Evolutionary conservation across 164 flowering plant species (phyloP).

Genomic region (Euptelea pleiosperma): DNA sequence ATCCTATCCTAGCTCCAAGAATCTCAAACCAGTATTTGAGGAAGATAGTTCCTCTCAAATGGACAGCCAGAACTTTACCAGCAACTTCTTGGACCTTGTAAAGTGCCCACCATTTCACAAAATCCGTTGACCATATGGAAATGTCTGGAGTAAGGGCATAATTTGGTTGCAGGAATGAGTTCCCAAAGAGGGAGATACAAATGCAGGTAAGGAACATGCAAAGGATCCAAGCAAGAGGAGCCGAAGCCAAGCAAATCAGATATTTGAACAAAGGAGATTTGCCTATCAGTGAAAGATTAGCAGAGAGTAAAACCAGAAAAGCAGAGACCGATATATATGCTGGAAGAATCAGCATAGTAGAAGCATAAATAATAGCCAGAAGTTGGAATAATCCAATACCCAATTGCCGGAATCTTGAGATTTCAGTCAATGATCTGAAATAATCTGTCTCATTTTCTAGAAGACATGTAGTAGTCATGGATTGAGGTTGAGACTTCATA

Average conservation of each 20-base stretch:
- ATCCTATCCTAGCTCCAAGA: constrained; percentile 70
- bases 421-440: constrained; percentile 19
- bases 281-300: neutral
- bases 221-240: constrained; percentile 69
- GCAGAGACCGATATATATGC: constrained; percentile 46
- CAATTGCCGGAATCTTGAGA: constrained; percentile 31
- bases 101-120: constrained; percentile 78
- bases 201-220: constrained; percentile 55
- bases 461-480: constrained; percentile 13
- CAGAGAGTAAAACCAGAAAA: constrained; percentile 27
- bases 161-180: constrained; percentile 63
- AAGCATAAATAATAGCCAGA: constrained; percentile 42
- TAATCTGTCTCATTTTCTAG: constrained; percentile 24
- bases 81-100: constrained; percentile 64
- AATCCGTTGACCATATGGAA: constrained; percentile 62
- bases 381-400: constrained; percentile 42
- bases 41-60: constrained; percentile 72
- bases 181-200: constrained; percentile 60
- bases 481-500: constrained; percentile 47
- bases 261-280: constrained; percentile 28
- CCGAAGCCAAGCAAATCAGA: constrained; percentile 31
- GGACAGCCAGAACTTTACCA: constrained; percentile 61
- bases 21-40: constrained; percentile 75
- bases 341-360: constrained; percentile 51
- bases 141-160: constrained; percentile 52